phyloP scores from a whole-genome alignment of 768 basidiomycete species.

The Cubamyces lactineus region DNA sequence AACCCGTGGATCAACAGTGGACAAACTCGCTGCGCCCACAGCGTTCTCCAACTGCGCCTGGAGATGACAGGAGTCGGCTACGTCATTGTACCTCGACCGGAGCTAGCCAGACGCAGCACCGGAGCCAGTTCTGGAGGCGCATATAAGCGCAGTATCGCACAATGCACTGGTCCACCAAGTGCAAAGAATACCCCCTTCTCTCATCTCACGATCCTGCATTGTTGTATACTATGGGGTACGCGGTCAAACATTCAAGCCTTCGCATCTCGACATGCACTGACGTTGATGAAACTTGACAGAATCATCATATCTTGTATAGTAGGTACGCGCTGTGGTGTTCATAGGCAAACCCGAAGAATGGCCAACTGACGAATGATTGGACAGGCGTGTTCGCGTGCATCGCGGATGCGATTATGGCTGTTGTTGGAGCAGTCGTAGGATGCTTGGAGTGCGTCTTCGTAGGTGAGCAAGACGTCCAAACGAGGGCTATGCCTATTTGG shows the following conservation, averaged over 20 bases:
- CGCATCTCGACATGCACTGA: neutral
- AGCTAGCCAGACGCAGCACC: neutral
- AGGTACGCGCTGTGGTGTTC: neutral
- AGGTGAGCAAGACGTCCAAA: neutral
- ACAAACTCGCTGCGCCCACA: neutral
- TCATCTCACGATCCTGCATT: neutral
- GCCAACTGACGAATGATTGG: too few relatives aligned
- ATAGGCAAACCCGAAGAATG: too few relatives aligned
- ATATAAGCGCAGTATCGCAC: neutral
- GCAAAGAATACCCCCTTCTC: neutral
- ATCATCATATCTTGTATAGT: slow-evolving; percentile 27
- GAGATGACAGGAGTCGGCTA: neutral
- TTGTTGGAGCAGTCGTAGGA: slow-evolving; percentile 11
- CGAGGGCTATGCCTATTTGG: too few relatives aligned
- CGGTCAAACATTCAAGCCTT: neutral
- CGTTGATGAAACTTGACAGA: neutral
- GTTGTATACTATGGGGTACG: slow-evolving; percentile 6
- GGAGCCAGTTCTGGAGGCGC: neutral
- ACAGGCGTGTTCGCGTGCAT: slow-evolving; percentile 26
- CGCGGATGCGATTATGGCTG: slow-evolving; percentile 20
- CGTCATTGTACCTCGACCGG: neutral
- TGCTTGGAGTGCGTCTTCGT: slow-evolving; percentile 22
- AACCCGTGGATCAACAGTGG: too few relatives aligned
- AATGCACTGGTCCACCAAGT: neutral
- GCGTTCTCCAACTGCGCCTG: neutral